Base-by-base conservation (phyloP, 768 basidiomycete genomes). In the Crassisporium funariophilum region DNA sequence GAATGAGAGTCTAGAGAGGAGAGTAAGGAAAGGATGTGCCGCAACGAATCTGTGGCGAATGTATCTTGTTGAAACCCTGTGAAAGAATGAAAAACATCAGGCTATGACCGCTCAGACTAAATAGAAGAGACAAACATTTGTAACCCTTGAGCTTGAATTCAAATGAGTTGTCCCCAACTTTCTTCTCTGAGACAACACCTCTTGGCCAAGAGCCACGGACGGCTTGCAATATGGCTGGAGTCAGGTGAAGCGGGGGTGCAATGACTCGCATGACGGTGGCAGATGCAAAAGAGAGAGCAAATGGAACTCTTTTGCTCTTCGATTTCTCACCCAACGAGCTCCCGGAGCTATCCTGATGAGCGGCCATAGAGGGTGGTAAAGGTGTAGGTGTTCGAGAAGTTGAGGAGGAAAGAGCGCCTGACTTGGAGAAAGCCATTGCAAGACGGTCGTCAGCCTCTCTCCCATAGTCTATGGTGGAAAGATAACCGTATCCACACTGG, bases 141-240 rank as follows among this genome's bases (percentile, higher is more conserved):
- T 90, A 90, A 17, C 88, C 88, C 57, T 87, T 88, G 41, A 90
- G 70, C 64, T 86, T 89, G 68, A 90, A 90, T 62, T 90, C 88
- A 60, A 80, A 90, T 5, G 82, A 79, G 46, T 79, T 79, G 20
- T 84, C 80, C 4, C 78, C 84, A 2, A 88, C 73, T 56, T 86
- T 89, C 71, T 83, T 87, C 64, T 90, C 88, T 0, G 83, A 81
- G 6, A 85, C 79, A 8, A 90, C 85, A 13, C 88, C 88, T 54
- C 86, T 76, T 13, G 88, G 88, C 88, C 88, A 90, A 24, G 88
- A 79, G 16, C 74, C 78, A 46, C 88, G 77, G 15, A 90, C 85
- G 13, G 87, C 84, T 59, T 86, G 83, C n/a, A 90, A 71, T 45
- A 90, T 88, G 44, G 88, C 88, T 8, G 88, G 88, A 5, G 88